Conservation (phyloP, 2,329 filamentous ascomycete species). For the Aplosporella prunicola region DNA sequence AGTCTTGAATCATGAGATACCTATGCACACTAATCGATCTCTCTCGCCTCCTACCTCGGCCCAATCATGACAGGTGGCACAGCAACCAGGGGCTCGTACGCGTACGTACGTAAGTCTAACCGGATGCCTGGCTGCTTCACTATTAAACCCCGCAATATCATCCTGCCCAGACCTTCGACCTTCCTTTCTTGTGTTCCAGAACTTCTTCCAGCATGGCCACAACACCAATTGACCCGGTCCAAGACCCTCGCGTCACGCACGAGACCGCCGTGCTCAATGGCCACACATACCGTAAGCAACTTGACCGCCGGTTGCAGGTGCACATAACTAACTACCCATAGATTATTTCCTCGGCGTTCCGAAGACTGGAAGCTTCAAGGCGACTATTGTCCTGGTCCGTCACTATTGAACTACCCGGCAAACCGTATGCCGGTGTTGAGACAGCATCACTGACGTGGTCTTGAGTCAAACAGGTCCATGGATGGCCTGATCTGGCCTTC, state of each 20-base stretch:
- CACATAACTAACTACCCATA: neutral
- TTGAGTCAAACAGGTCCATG: constrained; percentile 48
- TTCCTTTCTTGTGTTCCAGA: too few species aligned
- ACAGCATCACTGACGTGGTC: neutral
- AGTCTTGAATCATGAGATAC: too few species aligned
- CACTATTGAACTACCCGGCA: too few species aligned
- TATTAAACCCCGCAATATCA: too few species aligned
- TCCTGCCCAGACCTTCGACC: too few species aligned
- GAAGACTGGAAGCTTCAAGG: constrained; percentile 32
- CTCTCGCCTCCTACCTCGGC: too few species aligned
- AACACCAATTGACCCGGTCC: constrained; percentile 53
- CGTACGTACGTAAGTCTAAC: too few species aligned
- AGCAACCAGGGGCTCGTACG: too few species aligned
- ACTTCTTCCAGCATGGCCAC: constrained; percentile 32
- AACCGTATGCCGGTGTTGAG: too few species aligned
- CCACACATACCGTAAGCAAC: constrained; percentile 50
- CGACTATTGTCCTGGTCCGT: constrained; percentile 46
- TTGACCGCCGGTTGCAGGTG: neutral
- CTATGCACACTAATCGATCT: too few species aligned
- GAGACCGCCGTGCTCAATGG: constrained; percentile 56
- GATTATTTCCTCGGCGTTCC: constrained; percentile 46
- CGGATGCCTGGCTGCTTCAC: too few species aligned
- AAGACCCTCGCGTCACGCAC: constrained; percentile 58
- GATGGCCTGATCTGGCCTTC: constrained; percentile 73
- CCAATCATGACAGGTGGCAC: too few species aligned